phyloP scores from a whole-genome alignment of 1,284 basidiomycete genomes.

The Naganishia albida region DNA sequence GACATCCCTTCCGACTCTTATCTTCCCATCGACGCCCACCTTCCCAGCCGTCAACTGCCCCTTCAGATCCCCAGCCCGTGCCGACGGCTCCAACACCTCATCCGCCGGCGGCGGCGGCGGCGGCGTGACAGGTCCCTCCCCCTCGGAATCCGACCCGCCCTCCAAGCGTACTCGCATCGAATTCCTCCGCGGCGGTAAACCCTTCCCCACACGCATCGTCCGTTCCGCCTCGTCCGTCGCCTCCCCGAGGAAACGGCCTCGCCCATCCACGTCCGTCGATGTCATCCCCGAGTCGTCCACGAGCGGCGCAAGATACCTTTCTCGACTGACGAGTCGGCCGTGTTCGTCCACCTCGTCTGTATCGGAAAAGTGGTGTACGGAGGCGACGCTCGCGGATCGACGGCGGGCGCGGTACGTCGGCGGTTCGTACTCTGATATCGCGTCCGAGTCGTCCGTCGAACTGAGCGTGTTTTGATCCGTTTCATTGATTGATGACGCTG shows the following conservation, averaged over 20 bases:
- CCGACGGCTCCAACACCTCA: neutral
- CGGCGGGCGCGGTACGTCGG: conserved; percentile 21
- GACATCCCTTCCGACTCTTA: neutral
- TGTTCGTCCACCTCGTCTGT: neutral
- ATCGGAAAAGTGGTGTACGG: conserved; percentile 11
- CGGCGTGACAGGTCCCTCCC: neutral
- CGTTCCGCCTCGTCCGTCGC: too few relatives aligned
- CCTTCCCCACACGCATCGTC: neutral
- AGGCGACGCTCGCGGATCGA: conserved; percentile 15
- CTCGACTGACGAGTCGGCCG: too few relatives aligned
- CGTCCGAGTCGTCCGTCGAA: neutral
- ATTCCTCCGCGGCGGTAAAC: neutral
- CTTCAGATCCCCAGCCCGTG: neutral
- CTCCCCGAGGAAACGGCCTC: neutral
- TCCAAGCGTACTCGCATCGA: neutral
- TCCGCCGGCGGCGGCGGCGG: conserved; percentile 1
- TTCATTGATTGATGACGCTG: neutral
- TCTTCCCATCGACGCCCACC: too few relatives aligned
- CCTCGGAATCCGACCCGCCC: neutral
- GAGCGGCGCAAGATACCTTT: too few relatives aligned
- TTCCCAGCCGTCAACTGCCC: too few relatives aligned
- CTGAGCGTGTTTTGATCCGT: too few relatives aligned
- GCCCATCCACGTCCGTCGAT: too few relatives aligned
- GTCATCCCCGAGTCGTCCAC: too few relatives aligned
- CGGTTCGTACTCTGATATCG: conserved; percentile 11